Base-by-base conservation (phyloP, 2,329 filamentous ascomycete genomes). In the Paracoccidioides brasiliensis region DNA sequence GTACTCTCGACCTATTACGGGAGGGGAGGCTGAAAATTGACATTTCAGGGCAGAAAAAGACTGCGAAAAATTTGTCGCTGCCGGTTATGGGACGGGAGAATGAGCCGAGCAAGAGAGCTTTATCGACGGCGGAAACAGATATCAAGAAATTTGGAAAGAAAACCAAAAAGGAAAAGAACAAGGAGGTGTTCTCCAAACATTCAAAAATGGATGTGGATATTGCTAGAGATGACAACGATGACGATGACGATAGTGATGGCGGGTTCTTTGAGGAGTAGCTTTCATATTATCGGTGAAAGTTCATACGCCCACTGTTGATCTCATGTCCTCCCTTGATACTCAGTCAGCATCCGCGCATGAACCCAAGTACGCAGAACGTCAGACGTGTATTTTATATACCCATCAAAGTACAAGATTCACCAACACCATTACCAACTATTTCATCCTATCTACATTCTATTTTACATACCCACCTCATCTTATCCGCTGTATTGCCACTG, bases 1-100 rank as follows among this genome's bases (percentile, higher is more conserved):
- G 68, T 8, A 74, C 70, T 14, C 63, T 76, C 49, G 69, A 72
- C 52, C 65, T 64, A 40, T 62, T 76, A 33, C 68, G 73, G 33
- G 69, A 74, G 41, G 71, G 72, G 41, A 73, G 69, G 52, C 52
- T 73, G 60, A 64, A 63, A 37, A 63, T 67, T 43, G 59, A 61
- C 8, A 52, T 60, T 48, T 57, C 59, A 14, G 58, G 58, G 22
- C 58, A 61, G 44, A 59, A 59, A 37, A 59, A 63, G 43, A 55
- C 61, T 37, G 53, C 49, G 22, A 56, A 58, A 12, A 42, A 8
- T 48, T 38, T 33, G 15, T 38, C 48, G 48, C 15, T 28, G 35
- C 22, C 33, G 28, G 41, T 54, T 38, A 33, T 35, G 45, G 43
- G 43, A 51, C 50, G 44, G 44, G 37, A 4, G 53, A 51, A 40